Base-by-base conservation (phyloP, 106 monocot species). In the Dendrobium huoshanense region DNA sequence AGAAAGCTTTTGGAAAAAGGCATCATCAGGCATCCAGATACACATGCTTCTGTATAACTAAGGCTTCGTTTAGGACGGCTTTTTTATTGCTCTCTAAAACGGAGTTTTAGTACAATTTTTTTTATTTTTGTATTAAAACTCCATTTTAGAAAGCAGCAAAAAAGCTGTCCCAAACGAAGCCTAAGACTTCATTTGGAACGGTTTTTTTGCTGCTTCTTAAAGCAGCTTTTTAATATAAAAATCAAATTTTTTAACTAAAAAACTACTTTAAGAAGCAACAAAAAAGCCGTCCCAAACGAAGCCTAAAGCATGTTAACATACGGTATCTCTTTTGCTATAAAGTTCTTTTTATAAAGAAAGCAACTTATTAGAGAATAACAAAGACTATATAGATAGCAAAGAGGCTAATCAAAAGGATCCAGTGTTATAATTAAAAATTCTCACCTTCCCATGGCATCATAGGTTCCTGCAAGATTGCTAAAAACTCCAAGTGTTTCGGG, bases 401-500 rank as follows among this genome's bases (percentile, higher is more conserved):
- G 37, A 33, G 33, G 9, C 27, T 31, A 70, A 74, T 74, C 19
- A 74, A 0, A 74, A 74, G 43, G 19, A 74, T 42, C 4, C 8
- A 41, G 20, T 8, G 18, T n/a, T 20, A 29, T 13, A 29, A 5
- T 76, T 27, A 24, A 20, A 76, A 76, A 25, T 40, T 4, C 72
- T 77, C 88, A 98, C 98, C 98, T 95, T 85, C 98, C 98, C 89
- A 98, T 91, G 43, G 98, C 98, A 83, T 98, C 98, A 77, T 98
- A 98, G 24, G 92, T 89, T 77, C 95, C 98, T 0, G 98, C 98
- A 75, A 98, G 92, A 79, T 98, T 98, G 87, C 95, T 92, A 56
- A 83, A 98, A 22, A 98, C 92, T 55, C 92, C 98, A 13, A 98
- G 86, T 13, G 98, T 98, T 61, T 95, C 91, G 1, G 92, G 92